Base-by-base conservation (phyloP, 129 eudicot species). In the Daucus carota region DNA sequence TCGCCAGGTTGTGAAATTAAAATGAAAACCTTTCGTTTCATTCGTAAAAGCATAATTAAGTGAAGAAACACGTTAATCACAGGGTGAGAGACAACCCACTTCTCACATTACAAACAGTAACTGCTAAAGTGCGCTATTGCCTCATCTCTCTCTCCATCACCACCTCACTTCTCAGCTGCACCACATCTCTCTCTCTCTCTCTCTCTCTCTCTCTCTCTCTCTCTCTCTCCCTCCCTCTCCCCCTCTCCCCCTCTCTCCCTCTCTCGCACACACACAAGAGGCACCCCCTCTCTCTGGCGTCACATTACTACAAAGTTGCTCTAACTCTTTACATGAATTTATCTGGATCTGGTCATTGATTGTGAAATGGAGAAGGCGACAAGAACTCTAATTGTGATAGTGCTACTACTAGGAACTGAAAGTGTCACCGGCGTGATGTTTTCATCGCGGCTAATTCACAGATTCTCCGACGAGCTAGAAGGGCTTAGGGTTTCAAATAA, bases 401-500 rank as follows among this genome's bases (percentile, higher is more conserved):
- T 73, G 52, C 14, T 74, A 40, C 46, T 62, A 31, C 54, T 62
- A 36, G 47, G 76, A 73, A 29, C 20, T 22, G 78, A 84, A 59
- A 77, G 83, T 38, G 75, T 66, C 36, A 75, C 77, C 31, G 83
- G 67, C 63, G 79, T 60, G 24, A 71, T 68, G 26, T 92, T 63
- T 70, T 86, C 98, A 5, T 85, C 87, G n/a, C 85, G 88, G 77
- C 73, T 88, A 36, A 78, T 86, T 79, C 88, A 87, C 67, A 78
- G 96, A 59, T 87, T 84, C 75, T 92, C 92, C 9, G 91, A 84
- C 48, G 96, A 92, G 69, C 84, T 84, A 73, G 82, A 75, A 78
- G 88, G 81, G 77, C 36, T 81, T 76, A 83, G 90, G 88, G 85
- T 74, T 84, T 85, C 81, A 13, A 83, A 87, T 9, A 57, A 31